Evolutionary conservation across 768 basidiomycete species (phyloP).

Genomic region (Aureoboletus auriporus): DNA sequence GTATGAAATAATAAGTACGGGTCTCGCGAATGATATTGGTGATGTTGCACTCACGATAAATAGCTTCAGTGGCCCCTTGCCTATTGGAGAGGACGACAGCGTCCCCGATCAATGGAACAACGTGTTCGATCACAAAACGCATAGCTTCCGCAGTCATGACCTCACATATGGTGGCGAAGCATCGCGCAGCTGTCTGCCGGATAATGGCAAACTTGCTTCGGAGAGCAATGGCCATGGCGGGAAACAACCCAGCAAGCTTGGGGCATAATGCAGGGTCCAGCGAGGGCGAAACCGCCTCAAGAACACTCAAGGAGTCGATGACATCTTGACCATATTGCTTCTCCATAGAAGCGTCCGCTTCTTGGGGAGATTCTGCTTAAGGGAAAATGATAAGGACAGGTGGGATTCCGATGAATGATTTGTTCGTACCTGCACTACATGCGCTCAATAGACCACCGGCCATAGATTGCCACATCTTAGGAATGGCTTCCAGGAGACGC

Average conservation of each 20-base stretch:
- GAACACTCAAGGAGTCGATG: slow-evolving; percentile 87
- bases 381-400: not conserved
- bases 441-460: slow-evolving; percentile 68
- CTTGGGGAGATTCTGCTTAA: slow-evolving; percentile 46
- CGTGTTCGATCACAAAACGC: slow-evolving; percentile 81
- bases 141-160: slow-evolving; percentile 84
- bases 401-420: not conserved
- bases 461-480: slow-evolving; percentile 95
- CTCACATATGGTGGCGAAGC: slow-evolving; percentile 84
- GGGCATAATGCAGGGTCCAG: slow-evolving; percentile 69
- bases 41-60: slow-evolving; percentile 70
- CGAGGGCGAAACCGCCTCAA: slow-evolving; percentile 76
- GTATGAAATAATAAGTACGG: slow-evolving; percentile 9
- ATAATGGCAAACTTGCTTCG: slow-evolving; percentile 87
- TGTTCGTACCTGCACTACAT: slow-evolving; percentile 56
- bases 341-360: slow-evolving; percentile 63
- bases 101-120: slow-evolving; percentile 82
- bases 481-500: slow-evolving; percentile 70
- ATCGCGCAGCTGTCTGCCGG: slow-evolving; percentile 81
- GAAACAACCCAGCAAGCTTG: slow-evolving; percentile 69
- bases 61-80: slow-evolving; percentile 86
- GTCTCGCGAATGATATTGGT: not conserved
- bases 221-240: slow-evolving; percentile 71
- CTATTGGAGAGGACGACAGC: slow-evolving; percentile 67
- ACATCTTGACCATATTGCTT: slow-evolving; percentile 82